Evolutionary conservation across 2,329 filamentous ascomycete species (phyloP).

Genomic region (Pochonia chlamydosporia): DNA sequence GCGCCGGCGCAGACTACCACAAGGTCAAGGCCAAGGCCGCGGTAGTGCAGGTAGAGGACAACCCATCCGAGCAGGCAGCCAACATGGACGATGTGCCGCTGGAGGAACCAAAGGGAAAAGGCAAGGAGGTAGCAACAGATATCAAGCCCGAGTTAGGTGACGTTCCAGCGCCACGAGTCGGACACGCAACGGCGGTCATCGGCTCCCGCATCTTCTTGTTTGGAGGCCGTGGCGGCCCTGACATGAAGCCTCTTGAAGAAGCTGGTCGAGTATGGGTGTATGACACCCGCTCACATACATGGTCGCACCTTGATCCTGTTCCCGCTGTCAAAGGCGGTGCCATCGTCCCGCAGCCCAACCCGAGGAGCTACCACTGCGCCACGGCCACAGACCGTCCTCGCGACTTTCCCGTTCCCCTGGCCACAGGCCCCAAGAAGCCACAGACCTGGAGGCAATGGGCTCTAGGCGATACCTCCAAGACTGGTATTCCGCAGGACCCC

Average conservation of each 20-base stretch:
- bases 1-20: conserved; percentile 54
- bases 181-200: conserved; percentile 65
- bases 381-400: conserved; percentile 52
- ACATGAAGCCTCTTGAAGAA: conserved; percentile 69
- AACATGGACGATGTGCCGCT: conserved; percentile 38
- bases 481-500: conserved; percentile 54
- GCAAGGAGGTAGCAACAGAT: conserved; percentile 28
- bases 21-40: conserved; percentile 44
- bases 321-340: conserved; percentile 35
- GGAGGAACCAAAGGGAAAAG: conserved; percentile 28
- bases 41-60: conserved; percentile 18
- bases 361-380: conserved; percentile 67
- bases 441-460: conserved; percentile 51
- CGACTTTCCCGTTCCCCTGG: conserved; percentile 34
- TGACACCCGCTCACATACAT: conserved; percentile 56
- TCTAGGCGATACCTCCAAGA: conserved; percentile 45
- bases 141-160: conserved; percentile 26
- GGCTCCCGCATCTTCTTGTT: conserved; percentile 72
- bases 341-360: conserved; percentile 44
- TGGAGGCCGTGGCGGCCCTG: conserved; percentile 66
- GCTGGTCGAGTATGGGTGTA: conserved; percentile 71
- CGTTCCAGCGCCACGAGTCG: conserved; percentile 64
- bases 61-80: conserved; percentile 9
- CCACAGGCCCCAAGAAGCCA: conserved; percentile 23
- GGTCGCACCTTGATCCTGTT: conserved; percentile 59